A percentile compares a stretch with the other conserved stretches of the same genome.
phyloP scores from a whole-genome alignment of 257 asterid species.

The Striga asiatica region DNA sequence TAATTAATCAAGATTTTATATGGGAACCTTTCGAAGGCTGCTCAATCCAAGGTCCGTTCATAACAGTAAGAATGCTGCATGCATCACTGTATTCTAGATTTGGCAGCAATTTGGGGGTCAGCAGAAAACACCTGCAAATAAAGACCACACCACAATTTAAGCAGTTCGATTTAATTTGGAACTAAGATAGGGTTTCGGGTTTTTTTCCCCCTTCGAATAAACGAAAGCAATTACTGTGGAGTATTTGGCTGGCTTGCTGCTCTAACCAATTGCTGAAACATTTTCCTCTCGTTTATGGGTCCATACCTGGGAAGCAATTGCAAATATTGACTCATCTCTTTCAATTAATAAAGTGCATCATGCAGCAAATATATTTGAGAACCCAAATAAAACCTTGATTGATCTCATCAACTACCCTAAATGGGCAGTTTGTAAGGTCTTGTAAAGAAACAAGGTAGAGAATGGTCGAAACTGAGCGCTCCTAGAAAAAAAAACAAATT shows the following conservation, averaged over 20 bases:
- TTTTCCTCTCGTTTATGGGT: constrained; percentile 95
- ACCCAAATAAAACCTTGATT: constrained; percentile 64
- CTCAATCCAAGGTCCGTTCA: constrained; percentile 95
- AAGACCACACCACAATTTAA: constrained; percentile 1
- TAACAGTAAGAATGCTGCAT: constrained; percentile 66
- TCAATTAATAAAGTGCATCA: constrained; percentile 3
- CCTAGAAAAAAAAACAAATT: constrained; percentile 36
- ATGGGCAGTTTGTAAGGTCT: constrained; percentile 92
- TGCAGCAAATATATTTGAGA: constrained; percentile 3
- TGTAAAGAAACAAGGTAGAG: constrained; percentile 93
- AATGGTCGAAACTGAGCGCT: constrained; percentile 94
- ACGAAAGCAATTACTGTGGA: constrained; percentile 65
- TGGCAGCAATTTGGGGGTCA: constrained; percentile 82
- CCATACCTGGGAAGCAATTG: constrained; percentile 60
- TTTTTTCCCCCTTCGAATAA: too few species aligned
- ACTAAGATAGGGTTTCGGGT: neutral
- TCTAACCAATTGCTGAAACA: constrained; percentile 94
- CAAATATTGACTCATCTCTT: constrained; percentile 3
- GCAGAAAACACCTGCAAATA: constrained; percentile 77
- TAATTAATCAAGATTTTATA: neutral
- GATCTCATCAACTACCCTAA: constrained; percentile 97
- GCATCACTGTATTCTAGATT: constrained; percentile 69
- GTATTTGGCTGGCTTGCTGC: constrained; percentile 91
- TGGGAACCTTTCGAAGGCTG: constrained; percentile 75
- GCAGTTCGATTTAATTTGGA: constrained; percentile 6